A percentile compares a stretch with the other conserved stretches of the same genome.
Evolutionary conservation across 768 basidiomycete species (phyloP).

Genomic region (Phanerodontia chrysosporium): DNA sequence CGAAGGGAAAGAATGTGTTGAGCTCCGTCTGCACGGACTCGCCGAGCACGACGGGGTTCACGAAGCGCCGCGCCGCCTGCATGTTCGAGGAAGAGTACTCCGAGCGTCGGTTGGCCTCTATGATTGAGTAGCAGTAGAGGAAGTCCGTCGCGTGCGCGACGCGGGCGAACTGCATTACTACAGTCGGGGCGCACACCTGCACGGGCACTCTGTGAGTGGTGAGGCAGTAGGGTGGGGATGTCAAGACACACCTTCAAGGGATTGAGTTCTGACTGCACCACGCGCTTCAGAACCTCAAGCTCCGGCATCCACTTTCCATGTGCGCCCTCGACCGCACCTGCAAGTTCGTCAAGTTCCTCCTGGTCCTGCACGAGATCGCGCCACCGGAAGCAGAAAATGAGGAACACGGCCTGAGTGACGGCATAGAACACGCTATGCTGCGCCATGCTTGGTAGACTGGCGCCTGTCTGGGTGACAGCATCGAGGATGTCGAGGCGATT

Average conservation of each 20-base stretch:
- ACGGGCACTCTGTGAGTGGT: neutral
- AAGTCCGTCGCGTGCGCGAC: constrained; percentile 89
- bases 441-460: constrained; percentile 27
- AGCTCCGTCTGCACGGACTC: constrained; percentile 58
- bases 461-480: constrained; percentile 37
- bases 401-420: constrained; percentile 84
- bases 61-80: neutral
- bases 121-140: constrained; percentile 89
- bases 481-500: constrained; percentile 74
- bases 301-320: constrained; percentile 82
- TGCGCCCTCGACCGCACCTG: constrained; percentile 10
- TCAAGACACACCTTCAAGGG: constrained; percentile 69
- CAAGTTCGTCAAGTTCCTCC: constrained; percentile 47
- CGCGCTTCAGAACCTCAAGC: constrained; percentile 72
- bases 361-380: constrained; percentile 68
- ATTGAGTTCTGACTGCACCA: constrained; percentile 78
- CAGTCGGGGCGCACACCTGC: constrained; percentile 85
- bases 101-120: constrained; percentile 80
- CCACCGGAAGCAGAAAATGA: constrained; percentile 99
- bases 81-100: constrained; percentile 33
- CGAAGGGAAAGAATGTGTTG: constrained; percentile 96
- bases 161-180: constrained; percentile 91
- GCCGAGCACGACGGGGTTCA: constrained; percentile 23
- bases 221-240: neutral
- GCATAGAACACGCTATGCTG: constrained; percentile 86